A percentile compares a stretch with the other conserved stretches of the same genome.
Evolutionary conservation across 169 alveolate species (phyloP).

Genomic region (Plasmodium vivax): DNA sequence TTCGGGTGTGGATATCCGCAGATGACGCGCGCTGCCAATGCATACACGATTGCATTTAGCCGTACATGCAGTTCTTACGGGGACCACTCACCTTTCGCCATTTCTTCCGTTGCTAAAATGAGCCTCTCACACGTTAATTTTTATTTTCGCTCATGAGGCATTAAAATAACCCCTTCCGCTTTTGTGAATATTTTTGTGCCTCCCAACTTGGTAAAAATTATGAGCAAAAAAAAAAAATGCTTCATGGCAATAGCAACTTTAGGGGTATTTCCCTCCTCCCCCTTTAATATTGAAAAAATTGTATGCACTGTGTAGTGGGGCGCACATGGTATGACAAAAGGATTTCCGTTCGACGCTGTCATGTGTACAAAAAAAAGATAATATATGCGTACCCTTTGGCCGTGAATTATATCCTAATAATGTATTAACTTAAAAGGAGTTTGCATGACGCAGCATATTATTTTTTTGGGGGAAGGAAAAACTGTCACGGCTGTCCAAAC

Average conservation of each 20-base stretch:
- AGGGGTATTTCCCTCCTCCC: neutral
- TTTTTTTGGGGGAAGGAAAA: neutral
- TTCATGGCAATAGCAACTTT: neutral
- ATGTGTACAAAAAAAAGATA: neutral
- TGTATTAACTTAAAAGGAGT: neutral
- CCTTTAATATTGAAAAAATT: neutral
- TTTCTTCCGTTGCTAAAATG: neutral
- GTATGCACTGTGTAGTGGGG: neutral
- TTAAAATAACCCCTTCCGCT: neutral
- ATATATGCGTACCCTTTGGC: neutral
- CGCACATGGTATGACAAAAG: neutral
- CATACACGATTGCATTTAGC: neutral
- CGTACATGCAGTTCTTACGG: neutral
- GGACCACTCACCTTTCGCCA: neutral
- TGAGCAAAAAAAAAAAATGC: neutral
- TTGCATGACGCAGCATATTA: neutral
- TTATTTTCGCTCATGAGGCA: neutral
- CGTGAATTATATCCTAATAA: neutral
- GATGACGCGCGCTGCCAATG: neutral
- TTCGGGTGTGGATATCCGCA: neutral
- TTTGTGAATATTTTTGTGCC: neutral
- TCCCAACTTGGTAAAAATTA: neutral
- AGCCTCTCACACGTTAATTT: neutral
- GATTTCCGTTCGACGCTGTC: neutral
- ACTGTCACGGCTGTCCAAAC: neutral